Evolutionary conservation across 768 basidiomycete genomes (phyloP).

Genomic region (Leucosporidium scottii): DNA sequence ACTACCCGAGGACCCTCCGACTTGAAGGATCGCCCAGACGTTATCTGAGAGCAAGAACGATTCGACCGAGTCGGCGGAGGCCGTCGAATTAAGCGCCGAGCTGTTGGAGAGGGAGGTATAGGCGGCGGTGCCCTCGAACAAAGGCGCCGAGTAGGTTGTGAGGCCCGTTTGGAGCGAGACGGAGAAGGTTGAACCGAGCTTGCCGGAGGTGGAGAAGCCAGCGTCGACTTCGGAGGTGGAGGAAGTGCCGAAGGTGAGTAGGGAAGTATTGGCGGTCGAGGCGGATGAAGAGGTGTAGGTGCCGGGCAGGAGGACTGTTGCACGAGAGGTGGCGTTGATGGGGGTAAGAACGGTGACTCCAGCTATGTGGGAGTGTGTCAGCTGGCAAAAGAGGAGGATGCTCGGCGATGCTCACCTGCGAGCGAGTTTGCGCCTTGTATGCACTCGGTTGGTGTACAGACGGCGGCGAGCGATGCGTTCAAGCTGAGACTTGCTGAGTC

Average conservation of each 20-base stretch:
- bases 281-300: conserved; percentile 22
- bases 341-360: conserved; percentile 7
- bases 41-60: conserved; percentile 6
- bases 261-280: conserved; percentile 9
- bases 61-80: conserved; percentile 5
- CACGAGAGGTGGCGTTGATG: conserved; percentile 10
- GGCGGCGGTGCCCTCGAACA: conserved; percentile 60
- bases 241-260: conserved; percentile 7
- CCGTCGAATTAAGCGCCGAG: neutral
- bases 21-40: conserved; percentile 20
- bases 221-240: neutral
- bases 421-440: conserved; percentile 22
- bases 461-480: conserved; percentile 9
- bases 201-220: conserved; percentile 52
- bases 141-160: conserved; percentile 55
- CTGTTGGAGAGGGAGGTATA: conserved; percentile 55
- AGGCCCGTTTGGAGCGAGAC: conserved; percentile 56
- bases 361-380: neutral
- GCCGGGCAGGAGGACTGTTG: conserved; percentile 28
- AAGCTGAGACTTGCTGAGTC: neutral
- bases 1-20: conserved; percentile 41
- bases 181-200: conserved; percentile 50
- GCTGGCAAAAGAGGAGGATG: neutral
- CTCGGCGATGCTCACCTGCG: conserved; percentile 8
- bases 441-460: conserved; percentile 28